A percentile compares a stretch with the other conserved stretches of the same genome.
These are phyloP conservation scores for Aspergillus indologenus DNA, from an alignment of 495 filamentous ascomycete species.

Conservation along the genomic window DNA sequence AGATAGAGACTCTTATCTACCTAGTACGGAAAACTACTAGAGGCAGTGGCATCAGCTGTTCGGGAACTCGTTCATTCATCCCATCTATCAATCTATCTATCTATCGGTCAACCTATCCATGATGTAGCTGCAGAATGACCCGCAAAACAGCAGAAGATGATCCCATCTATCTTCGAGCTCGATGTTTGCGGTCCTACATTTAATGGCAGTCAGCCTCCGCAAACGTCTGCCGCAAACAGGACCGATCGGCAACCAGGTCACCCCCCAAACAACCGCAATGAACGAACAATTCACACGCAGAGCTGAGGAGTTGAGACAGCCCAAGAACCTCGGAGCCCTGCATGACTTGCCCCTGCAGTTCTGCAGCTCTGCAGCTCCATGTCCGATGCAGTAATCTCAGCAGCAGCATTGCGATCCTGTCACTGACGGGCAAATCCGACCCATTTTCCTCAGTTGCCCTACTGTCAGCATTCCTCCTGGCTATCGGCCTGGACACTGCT, in stretches of 20 bases:
- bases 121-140: too few species aligned
- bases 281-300: neutral
- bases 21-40: too few species aligned
- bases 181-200: neutral
- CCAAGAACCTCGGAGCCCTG: neutral
- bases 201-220: neutral
- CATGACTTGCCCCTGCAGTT: neutral
- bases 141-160: too few species aligned
- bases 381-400: neutral
- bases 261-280: neutral
- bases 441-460: constrained; percentile 3
- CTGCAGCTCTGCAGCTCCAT: too few species aligned
- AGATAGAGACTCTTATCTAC: too few species aligned
- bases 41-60: too few species aligned
- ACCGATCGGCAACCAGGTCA: neutral
- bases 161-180: too few species aligned
- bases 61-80: too few species aligned
- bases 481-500: constrained; percentile 17
- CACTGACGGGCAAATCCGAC: constrained; percentile 8
- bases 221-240: neutral
- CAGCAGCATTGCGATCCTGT: constrained; percentile 1
- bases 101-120: too few species aligned
- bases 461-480: constrained; percentile 20
- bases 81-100: too few species aligned
- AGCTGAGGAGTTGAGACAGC: neutral